Conservation (phyloP, 345 rosid genomes). For the Leavenworthia alabamica region DNA sequence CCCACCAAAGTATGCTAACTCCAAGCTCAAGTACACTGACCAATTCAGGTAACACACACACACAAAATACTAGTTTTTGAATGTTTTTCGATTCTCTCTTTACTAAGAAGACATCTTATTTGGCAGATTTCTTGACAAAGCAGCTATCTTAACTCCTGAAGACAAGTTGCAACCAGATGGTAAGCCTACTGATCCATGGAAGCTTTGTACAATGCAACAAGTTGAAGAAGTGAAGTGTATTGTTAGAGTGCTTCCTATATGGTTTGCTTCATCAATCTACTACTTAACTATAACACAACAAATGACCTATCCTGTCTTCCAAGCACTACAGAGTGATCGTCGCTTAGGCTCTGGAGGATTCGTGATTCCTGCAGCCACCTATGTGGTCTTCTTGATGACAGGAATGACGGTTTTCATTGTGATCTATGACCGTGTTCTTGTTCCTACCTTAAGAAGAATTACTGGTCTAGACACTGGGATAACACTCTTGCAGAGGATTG, state of each 20-base stretch:
- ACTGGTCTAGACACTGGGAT: conserved; percentile 44
- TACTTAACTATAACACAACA: conserved; percentile 39
- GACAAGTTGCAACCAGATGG: conserved; percentile 45
- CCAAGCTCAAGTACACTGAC: conserved; percentile 31
- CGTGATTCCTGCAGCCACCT: conserved; percentile 53
- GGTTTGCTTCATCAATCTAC: conserved; percentile 45
- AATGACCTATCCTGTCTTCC: conserved; percentile 50
- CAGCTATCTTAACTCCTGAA: conserved; percentile 37
- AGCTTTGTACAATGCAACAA: conserved; percentile 59
- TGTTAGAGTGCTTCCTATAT: conserved; percentile 53
- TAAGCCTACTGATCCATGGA: conserved; percentile 50
- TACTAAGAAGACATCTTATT: not conserved
- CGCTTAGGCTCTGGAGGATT: conserved; percentile 38
- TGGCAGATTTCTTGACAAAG: conserved; percentile 52
- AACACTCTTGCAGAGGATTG: conserved; percentile 38
- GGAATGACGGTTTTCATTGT: conserved; percentile 47
- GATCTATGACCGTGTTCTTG: conserved; percentile 43
- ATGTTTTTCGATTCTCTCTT: not conserved
- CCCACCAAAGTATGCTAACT: conserved; percentile 30
- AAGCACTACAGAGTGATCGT: conserved; percentile 55
- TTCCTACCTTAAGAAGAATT: conserved; percentile 36
- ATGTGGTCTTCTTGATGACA: conserved; percentile 46
- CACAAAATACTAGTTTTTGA: not conserved
- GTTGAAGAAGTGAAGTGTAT: conserved; percentile 66
- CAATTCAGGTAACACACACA: conserved; percentile 26